Conservation (phyloP, 2,329 filamentous ascomycete genomes). For the Colletotrichum musicola region DNA sequence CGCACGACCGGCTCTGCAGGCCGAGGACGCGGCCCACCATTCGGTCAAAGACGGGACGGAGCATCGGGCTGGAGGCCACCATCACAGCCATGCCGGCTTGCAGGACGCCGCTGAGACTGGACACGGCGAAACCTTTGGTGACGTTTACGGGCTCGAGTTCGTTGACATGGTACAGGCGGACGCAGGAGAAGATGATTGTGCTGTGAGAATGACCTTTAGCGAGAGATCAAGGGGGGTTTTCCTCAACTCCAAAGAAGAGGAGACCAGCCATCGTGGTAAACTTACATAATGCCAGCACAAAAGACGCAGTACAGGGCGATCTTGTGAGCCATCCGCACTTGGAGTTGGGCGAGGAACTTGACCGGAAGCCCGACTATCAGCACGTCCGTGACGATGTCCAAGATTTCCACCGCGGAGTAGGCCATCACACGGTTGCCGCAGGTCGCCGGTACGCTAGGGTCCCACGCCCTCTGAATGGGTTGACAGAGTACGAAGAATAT, state of each 20-base stretch:
- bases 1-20: neutral
- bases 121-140: conserved; percentile 31
- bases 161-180: conserved; percentile 38
- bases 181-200: conserved; percentile 38
- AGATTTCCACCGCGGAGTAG: conserved; percentile 38
- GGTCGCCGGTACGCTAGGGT: neutral
- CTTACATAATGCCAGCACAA: conserved; percentile 40
- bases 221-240: neutral
- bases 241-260: too few relatives aligned
- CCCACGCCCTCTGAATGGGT: conserved; percentile 51
- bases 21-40: conserved; percentile 31
- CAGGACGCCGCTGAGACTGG: conserved; percentile 33
- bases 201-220: conserved; percentile 4
- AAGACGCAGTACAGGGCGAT: conserved; percentile 37
- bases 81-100: conserved; percentile 40
- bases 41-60: conserved; percentile 41
- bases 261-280: neutral
- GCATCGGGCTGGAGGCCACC: conserved; percentile 39
- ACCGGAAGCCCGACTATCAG: conserved; percentile 39
- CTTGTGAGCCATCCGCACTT: conserved; percentile 34
- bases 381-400: conserved; percentile 43
- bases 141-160: conserved; percentile 38
- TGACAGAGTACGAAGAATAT: conserved; percentile 48
- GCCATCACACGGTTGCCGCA: conserved; percentile 37
- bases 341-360: conserved; percentile 33